Base-by-base conservation (phyloP, 2,329 filamentous ascomycete species). In the Talaromyces albobiverticillius region DNA sequence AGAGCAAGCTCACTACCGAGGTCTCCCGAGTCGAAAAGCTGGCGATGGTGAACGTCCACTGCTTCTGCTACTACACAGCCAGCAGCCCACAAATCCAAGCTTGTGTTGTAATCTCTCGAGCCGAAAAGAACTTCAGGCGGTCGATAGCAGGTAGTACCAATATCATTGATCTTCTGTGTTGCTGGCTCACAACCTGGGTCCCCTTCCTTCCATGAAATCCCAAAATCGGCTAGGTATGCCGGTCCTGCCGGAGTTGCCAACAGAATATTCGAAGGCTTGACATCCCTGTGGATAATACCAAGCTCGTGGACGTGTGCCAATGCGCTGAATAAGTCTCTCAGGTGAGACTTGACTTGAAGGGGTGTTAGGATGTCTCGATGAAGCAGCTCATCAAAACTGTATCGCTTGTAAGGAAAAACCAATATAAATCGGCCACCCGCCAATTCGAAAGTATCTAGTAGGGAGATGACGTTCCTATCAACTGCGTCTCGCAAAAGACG, bases 71-170 rank as follows among this genome's bases (percentile, higher is more conserved):
- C 82, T 64, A 96, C 87, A 58, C 87, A 87, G 1, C 95, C 94
- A 0, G 88, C 81, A 3, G 86, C 88, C 94, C 95, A 99, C 73
- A 97, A 84, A 69, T 99, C 94, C 2, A 97, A 79, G 8, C 82
- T 78, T 0, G 82, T 69, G 2, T 80, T 82, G 66, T 99, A 99
- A 0, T 77, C 74, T 47, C 80, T 84, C 68, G 92, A 81, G 0
- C 91, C 94, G 67, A 99, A 97, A 6, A 99, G 78, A 1, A 92
- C 82, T 66, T 99, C 95, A 0, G 94, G 94, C 0, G 93, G 83
- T 18, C 95, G 85, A 72, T 99, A 99, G 46, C 88, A 84, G 0
- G 92, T 93, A 1, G 93, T 97, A 32, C 94, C 94, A 23, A 99
- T 89, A 68, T 99, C 95, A 7, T 94, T 86, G 50, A 96, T 88